Evolutionary conservation across 768 basidiomycete genomes (phyloP), one percentile per base, ranked within the genome.

Genomic region (Tubosaeta sp.): DNA sequence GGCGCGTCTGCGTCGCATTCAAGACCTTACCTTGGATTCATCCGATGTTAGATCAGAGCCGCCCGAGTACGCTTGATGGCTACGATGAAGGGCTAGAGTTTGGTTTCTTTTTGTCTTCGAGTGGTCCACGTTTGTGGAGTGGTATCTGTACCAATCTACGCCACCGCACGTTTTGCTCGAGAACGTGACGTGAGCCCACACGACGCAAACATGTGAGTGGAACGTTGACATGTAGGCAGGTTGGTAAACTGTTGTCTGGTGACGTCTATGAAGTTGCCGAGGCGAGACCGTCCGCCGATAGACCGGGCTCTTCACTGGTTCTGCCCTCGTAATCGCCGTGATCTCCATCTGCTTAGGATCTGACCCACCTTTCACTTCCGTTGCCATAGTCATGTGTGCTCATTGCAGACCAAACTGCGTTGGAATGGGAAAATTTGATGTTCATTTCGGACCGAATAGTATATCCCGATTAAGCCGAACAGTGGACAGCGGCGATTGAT

Each of bases 291-390:
- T 27, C 27, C 27, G 27, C 4, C 27, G 27, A 27, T 27, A 27
- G 27, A 27, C 27, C 27, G n/a, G n/a, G 27, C 27, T 27, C 27
- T 27, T 6, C 6, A 9, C 4, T 9, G 11, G 8, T 32, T 36
- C 19, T 48, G 24, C 24, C 39, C 21, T 43, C 48, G 59, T 67
- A 58, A 65, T 65, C 54, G 47, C 65, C 65, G 64, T 39, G 51
- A 58, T 60, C 51, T 49, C 63, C 59, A 45, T 46, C 45, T 22
- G 50, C 41, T 53, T 34, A 46, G 42, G 34, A 29, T 44, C 59
- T 56, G 36, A 38, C 36, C 59, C 56, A 39, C 32, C 49, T 52
- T 50, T 6, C 55, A 59, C 57, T 51, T 3, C n/a, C 18, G 36
- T 38, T 10, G 24, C 14, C 27, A 27, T 9, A 27, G 27, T 27